Conservation (phyloP, 2,329 filamentous ascomycete genomes). For the Rutstroemia sp. region DNA sequence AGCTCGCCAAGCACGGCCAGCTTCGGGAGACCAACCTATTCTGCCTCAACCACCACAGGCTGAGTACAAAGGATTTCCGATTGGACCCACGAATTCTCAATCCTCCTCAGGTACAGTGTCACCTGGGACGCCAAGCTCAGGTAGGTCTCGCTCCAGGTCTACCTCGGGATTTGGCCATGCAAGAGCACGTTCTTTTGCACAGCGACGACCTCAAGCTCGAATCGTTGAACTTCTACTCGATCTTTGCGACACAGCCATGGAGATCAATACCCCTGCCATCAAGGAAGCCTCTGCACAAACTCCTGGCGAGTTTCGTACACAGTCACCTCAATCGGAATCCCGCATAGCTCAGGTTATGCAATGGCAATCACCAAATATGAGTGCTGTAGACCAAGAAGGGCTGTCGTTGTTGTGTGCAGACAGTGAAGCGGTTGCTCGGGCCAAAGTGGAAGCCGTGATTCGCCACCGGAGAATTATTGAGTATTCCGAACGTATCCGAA, state of each 20-base stretch:
- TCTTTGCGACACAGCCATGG: conserved; percentile 88
- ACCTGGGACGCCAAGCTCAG: conserved; percentile 56
- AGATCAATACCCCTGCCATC: conserved; percentile 89
- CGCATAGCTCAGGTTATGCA: conserved; percentile 89
- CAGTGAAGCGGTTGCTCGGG: conserved; percentile 74
- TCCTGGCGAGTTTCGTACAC: conserved; percentile 75
- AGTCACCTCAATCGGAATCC: conserved; percentile 93
- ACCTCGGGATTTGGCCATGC: conserved; percentile 66
- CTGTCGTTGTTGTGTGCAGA: conserved; percentile 82
- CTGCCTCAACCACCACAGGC: conserved; percentile 45
- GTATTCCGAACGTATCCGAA: conserved; percentile 88
- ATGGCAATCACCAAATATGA: conserved; percentile 91
- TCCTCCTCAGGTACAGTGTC: conserved; percentile 67
- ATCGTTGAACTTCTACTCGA: conserved; percentile 94
- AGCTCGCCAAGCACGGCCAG: conserved; percentile 60
- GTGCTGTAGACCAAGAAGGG: conserved; percentile 88
- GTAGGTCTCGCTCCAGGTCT: conserved; percentile 62
- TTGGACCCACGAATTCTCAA: conserved; percentile 59
- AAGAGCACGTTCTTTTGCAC: conserved; percentile 80
- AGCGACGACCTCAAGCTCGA: conserved; percentile 79
- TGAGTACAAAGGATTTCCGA: conserved; percentile 82
- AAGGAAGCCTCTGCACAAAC: conserved; percentile 68
- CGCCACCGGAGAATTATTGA: conserved; percentile 90
- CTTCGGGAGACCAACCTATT: conserved; percentile 45
- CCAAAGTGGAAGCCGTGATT: conserved; percentile 89